phyloP scores from a whole-genome alignment of 805 yeast genomes.

The Yarrowia hollandica region DNA sequence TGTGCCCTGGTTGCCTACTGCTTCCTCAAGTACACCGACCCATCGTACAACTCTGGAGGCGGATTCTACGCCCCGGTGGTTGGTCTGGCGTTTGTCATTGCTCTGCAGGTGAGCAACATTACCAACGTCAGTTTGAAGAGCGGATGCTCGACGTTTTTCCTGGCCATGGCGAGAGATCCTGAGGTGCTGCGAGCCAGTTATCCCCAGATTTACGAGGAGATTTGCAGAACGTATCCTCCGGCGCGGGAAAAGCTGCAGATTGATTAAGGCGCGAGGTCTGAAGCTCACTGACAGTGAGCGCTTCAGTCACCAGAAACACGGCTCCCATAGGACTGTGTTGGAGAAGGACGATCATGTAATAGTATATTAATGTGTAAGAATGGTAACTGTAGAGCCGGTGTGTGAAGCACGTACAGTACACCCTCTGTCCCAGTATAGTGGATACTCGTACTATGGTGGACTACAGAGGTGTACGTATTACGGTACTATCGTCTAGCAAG shows the following conservation, averaged over 20 bases:
- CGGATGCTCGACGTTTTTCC: conserved; percentile 80
- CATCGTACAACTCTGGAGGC: conserved; percentile 61
- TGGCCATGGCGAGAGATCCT: conserved; percentile 82
- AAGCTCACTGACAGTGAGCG: too few species aligned
- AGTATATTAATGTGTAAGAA: too few species aligned
- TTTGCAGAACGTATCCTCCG: conserved; percentile 66
- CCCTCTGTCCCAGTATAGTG: too few species aligned
- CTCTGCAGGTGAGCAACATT: conserved; percentile 72
- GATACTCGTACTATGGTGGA: too few species aligned
- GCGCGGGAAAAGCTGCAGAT: conserved; percentile 55
- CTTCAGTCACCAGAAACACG: too few species aligned
- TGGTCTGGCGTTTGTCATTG: conserved; percentile 70
- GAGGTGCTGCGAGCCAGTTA: conserved; percentile 74
- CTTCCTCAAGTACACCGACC: conserved; percentile 66
- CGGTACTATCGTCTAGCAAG: too few species aligned
- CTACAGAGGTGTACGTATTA: too few species aligned
- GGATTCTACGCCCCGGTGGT: conserved; percentile 67
- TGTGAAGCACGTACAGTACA: too few species aligned
- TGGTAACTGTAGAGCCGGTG: too few species aligned
- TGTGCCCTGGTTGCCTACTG: conserved; percentile 62
- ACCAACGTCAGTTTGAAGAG: conserved; percentile 74
- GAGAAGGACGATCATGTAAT: too few species aligned
- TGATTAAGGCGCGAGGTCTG: not conserved
- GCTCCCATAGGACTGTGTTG: too few species aligned
- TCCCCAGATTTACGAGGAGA: conserved; percentile 64